phyloP scores from a whole-genome alignment of 2,329 filamentous ascomycete species.

The Nemania abortiva region DNA sequence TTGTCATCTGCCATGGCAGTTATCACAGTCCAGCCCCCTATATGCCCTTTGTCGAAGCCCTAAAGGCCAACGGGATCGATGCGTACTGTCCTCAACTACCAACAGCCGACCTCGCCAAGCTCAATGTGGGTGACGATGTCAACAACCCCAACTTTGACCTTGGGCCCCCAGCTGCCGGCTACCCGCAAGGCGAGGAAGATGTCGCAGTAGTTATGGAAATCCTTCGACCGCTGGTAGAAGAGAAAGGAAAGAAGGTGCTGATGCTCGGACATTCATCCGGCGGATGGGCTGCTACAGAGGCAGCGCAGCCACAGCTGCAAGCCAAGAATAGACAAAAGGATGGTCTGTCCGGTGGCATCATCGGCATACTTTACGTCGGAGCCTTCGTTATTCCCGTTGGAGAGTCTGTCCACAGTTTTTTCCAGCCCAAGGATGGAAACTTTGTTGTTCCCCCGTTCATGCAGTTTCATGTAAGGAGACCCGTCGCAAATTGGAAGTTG shows the following conservation, averaged over 20 bases:
- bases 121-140: slow-evolving; percentile 43
- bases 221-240: slow-evolving; percentile 24
- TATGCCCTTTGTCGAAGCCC: slow-evolving; percentile 43
- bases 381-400: slow-evolving; percentile 51
- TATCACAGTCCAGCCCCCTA: slow-evolving; percentile 52
- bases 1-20: slow-evolving; percentile 47
- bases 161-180: slow-evolving; percentile 47
- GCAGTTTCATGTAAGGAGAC: slow-evolving; percentile 43
- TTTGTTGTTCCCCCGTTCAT: slow-evolving; percentile 45
- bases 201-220: slow-evolving; percentile 25
- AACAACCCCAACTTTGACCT: slow-evolving; percentile 44
- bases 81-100: slow-evolving; percentile 53
- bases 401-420: slow-evolving; percentile 50
- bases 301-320: slow-evolving; percentile 48
- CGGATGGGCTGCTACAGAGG: slow-evolving; percentile 52
- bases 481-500: background rate
- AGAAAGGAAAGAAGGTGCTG: slow-evolving; percentile 49
- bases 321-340: slow-evolving; percentile 35
- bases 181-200: slow-evolving; percentile 46
- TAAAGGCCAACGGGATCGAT: slow-evolving; percentile 47
- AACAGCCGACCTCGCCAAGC: slow-evolving; percentile 46
- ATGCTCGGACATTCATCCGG: slow-evolving; percentile 52
- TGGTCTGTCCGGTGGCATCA: slow-evolving; percentile 43
- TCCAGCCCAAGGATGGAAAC: slow-evolving; percentile 48
- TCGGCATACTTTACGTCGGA: slow-evolving; percentile 50